Percentiles rank a stretch among this genome's conserved stretches.
phyloP scores from a whole-genome alignment of 805 yeast species.

The Candida yuanshanica region DNA sequence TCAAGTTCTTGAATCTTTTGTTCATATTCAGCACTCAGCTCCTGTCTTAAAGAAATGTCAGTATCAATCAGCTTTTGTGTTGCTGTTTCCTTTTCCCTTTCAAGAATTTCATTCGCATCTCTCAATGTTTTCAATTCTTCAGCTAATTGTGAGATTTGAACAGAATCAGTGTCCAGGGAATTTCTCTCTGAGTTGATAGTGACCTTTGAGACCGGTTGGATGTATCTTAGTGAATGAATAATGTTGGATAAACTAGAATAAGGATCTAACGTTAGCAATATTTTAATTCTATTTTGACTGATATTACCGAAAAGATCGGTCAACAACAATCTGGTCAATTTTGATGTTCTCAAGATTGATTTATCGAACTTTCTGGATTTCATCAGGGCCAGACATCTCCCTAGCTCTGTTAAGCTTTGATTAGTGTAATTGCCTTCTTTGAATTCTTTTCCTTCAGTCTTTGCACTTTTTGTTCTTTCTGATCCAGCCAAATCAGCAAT shows the following conservation, averaged over 20 bases:
- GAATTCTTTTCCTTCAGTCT: constrained; percentile 38
- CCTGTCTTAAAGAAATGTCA: constrained; percentile 28
- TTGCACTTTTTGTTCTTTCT: constrained; percentile 42
- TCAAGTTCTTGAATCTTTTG: constrained; percentile 32
- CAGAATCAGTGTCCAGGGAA: constrained; percentile 13
- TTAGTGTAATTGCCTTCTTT: constrained; percentile 45
- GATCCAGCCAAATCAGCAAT: constrained; percentile 51
- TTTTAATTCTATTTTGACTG: constrained; percentile 19
- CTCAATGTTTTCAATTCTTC: constrained; percentile 18
- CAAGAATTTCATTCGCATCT: constrained; percentile 13
- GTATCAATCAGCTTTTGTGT: constrained; percentile 13
- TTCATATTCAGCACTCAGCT: constrained; percentile 27
- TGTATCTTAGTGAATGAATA: constrained; percentile 23
- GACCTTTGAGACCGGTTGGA: constrained; percentile 23
- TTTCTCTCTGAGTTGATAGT: constrained; percentile 17
- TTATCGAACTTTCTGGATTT: constrained; percentile 32
- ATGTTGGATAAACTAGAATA: constrained; percentile 17
- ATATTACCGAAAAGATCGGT: constrained; percentile 31
- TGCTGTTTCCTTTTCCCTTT: constrained; percentile 20
- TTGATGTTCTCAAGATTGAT: constrained; percentile 41
- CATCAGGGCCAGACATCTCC: constrained; percentile 41
- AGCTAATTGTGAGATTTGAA: constrained; percentile 8
- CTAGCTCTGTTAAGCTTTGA: constrained; percentile 43
- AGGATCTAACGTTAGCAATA: constrained; percentile 24
- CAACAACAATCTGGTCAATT: constrained; percentile 42